These are phyloP conservation scores for Colletotrichum brevisporum DNA, from an alignment of 2,329 filamentous ascomycete species.

Conservation along the genomic window DNA sequence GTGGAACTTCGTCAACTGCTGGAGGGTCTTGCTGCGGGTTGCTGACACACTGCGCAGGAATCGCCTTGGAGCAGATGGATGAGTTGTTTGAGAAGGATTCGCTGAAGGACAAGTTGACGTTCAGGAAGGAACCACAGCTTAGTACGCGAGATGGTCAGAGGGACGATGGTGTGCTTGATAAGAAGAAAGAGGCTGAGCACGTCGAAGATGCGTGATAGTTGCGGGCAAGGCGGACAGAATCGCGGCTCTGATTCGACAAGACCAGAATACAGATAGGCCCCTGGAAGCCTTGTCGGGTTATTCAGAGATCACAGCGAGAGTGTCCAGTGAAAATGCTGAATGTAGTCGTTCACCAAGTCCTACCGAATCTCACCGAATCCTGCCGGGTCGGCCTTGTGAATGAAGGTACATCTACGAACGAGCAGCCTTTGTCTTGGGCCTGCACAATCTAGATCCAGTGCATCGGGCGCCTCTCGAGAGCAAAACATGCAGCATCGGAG, in stretches of 20 bases:
- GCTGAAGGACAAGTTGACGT: constrained; percentile 16
- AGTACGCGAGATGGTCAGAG: not conserved
- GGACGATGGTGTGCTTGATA: constrained; percentile 17
- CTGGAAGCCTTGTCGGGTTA: not conserved
- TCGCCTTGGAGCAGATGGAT: constrained; percentile 48
- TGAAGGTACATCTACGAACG: not conserved
- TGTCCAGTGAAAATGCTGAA: not conserved
- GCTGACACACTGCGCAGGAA: constrained; percentile 21
- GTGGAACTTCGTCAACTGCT: not conserved
- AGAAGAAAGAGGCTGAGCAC: constrained; percentile 24
- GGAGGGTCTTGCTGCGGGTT: not conserved
- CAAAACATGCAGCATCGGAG: not conserved
- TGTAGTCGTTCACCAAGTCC: not conserved
- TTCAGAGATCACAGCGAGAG: not conserved
- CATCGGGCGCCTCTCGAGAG: not conserved
- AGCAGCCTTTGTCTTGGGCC: constrained; percentile 1
- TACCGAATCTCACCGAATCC: not conserved
- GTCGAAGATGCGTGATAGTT: constrained; percentile 7
- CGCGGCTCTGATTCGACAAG: not conserved
- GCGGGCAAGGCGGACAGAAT: not conserved
- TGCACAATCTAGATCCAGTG: constrained; percentile 1
- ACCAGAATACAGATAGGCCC: not conserved
- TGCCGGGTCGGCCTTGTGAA: not conserved
- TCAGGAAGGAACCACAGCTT: constrained; percentile 7
- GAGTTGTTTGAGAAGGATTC: constrained; percentile 44